Evolutionary conservation across 768 basidiomycete species (phyloP).

Genomic region (Termitomyces sp.): DNA sequence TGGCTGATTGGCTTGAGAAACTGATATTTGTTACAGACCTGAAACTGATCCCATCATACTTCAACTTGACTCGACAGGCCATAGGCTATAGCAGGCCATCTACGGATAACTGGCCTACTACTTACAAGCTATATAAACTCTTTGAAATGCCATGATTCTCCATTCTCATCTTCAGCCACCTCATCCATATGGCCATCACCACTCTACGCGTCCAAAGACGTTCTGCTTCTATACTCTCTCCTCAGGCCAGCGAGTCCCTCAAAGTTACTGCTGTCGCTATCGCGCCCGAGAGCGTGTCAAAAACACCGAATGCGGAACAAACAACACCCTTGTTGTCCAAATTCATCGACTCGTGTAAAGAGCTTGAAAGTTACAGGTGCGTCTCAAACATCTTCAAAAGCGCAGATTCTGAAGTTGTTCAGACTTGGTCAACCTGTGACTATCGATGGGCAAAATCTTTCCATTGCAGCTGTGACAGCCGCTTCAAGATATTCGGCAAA

Average conservation of each 20-base stretch:
- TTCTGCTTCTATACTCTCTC: constrained; percentile 23
- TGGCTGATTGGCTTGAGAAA: not conserved
- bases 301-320: constrained; percentile 17
- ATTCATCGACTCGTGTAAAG: constrained; percentile 59
- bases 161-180: constrained; percentile 15
- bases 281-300: constrained; percentile 18
- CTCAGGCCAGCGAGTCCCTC: constrained; percentile 17
- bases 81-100: no score
- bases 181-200: constrained; percentile 19
- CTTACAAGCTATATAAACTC: constrained; percentile 16
- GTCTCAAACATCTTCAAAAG: constrained; percentile 18
- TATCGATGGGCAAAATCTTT: constrained; percentile 69
- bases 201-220: constrained; percentile 20
- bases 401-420: constrained; percentile 4
- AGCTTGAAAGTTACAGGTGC: constrained; percentile 66
- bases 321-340: constrained; percentile 44
- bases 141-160: constrained; percentile 6
- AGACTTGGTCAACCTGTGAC: constrained; percentile 64
- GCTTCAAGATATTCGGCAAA: constrained; percentile 61
- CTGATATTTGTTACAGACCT: not conserved
- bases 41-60: constrained; percentile 12
- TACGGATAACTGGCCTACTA: no score
- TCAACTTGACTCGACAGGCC: not conserved
- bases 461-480: constrained; percentile 78
- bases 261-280: constrained; percentile 22